Evolutionary conservation across 2,329 filamentous ascomycete species (phyloP).

Genomic region (Ceratocystis eucalypticola): DNA sequence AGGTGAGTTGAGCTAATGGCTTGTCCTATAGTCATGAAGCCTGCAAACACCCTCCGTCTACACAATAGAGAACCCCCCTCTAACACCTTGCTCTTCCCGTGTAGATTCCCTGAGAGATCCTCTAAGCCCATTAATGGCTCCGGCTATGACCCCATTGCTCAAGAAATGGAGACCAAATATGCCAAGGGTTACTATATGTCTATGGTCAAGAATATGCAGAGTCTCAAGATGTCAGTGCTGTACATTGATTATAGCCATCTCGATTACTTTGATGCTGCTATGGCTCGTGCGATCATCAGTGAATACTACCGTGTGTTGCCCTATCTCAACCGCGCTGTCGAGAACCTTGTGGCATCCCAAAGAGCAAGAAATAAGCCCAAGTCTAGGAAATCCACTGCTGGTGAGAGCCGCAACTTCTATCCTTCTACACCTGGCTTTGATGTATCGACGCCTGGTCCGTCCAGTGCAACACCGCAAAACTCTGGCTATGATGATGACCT

Average conservation of each 20-base stretch:
- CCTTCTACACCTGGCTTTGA: constrained; percentile 16
- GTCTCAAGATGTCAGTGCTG: constrained; percentile 65
- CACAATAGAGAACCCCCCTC: background rate
- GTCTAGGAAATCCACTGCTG: constrained; percentile 10
- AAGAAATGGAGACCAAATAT: constrained; percentile 17
- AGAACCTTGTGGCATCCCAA: constrained; percentile 15
- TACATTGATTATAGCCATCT: constrained; percentile 84
- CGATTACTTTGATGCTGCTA: constrained; percentile 57
- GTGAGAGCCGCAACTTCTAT: constrained; percentile 12
- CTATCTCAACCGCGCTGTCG: constrained; percentile 61
- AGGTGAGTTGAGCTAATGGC: constrained; percentile 36
- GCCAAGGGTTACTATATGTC: constrained; percentile 76
- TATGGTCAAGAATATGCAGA: constrained; percentile 65
- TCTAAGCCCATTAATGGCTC: background rate
- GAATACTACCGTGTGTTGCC: constrained; percentile 94
- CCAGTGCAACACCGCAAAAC: constrained; percentile 16
- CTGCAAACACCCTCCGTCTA: no score
- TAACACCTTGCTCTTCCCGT: constrained; percentile 9
- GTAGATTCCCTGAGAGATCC: constrained; percentile 45
- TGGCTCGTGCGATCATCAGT: constrained; percentile 74
- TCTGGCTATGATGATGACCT: constrained; percentile 14
- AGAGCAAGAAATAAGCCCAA: constrained; percentile 7
- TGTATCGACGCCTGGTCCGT: constrained; percentile 15
- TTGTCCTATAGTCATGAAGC: no score
- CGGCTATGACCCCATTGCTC: constrained; percentile 11